A percentile compares a stretch with the other conserved stretches of the same genome.
Conservation (phyloP, 78 protist species). For the Dictyostelium discoideum region DNA sequence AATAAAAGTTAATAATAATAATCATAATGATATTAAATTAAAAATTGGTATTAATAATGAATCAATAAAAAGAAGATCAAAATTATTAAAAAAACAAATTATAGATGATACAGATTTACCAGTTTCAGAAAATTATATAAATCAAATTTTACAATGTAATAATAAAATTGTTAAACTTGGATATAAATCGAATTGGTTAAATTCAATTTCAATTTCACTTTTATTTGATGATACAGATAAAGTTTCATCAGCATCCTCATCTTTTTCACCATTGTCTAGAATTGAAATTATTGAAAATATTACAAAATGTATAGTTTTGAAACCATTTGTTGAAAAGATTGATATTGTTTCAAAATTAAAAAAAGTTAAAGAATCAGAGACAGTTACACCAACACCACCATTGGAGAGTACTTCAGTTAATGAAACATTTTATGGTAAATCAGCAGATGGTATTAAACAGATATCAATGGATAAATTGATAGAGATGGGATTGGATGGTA, state of each 20-base stretch:
- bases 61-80: constrained; percentile 21
- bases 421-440: constrained; percentile 29
- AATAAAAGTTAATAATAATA: background rate
- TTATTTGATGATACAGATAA: background rate
- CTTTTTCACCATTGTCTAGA: background rate
- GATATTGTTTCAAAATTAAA: constrained; percentile 33
- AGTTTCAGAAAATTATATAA: background rate
- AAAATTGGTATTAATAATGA: background rate
- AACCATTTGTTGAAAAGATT: constrained; percentile 1
- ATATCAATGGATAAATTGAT: background rate
- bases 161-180: background rate
- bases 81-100: background rate
- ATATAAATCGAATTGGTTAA: constrained; percentile 49
- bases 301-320: constrained; percentile 12
- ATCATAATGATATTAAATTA: background rate
- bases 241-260: background rate
- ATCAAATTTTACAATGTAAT: constrained; percentile 1
- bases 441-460: constrained; percentile 2
- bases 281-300: background rate
- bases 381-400: background rate
- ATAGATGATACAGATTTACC: constrained; percentile 40
- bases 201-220: constrained; percentile 36
- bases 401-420: background rate
- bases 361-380: background rate
- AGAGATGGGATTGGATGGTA: constrained; percentile 23